phyloP scores from a whole-genome alignment of 192 early-diverging fungal genomes.

The Dissophora ornata region DNA sequence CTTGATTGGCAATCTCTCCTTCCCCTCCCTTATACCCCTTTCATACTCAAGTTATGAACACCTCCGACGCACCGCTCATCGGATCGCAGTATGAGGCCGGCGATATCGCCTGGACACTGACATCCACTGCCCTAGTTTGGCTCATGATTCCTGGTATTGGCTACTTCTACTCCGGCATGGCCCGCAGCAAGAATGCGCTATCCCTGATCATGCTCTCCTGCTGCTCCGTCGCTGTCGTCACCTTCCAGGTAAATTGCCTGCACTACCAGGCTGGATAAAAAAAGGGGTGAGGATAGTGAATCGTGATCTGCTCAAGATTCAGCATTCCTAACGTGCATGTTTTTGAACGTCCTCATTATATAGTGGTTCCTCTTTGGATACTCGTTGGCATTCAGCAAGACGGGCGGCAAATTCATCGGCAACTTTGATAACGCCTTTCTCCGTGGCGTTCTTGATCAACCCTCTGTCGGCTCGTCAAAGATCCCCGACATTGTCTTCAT shows the following conservation, averaged over 20 bases:
- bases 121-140: conserved; percentile 84
- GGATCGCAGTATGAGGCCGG: conserved; percentile 50
- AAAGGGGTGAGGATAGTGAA: too few relatives aligned
- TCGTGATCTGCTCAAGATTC: too few relatives aligned
- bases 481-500: conserved; percentile 85
- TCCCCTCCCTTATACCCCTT: background rate
- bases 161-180: conserved; percentile 96
- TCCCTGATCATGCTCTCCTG: conserved; percentile 88
- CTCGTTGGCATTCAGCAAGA: conserved; percentile 86
- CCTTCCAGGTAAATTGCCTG: conserved; percentile 78
- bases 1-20: background rate
- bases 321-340: too few relatives aligned
- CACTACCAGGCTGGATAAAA: too few relatives aligned
- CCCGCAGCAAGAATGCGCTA: conserved; percentile 93
- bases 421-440: conserved; percentile 83
- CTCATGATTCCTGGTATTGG: conserved; percentile 97
- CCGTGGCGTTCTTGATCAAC: conserved; percentile 56
- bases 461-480: conserved; percentile 67
- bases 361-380: conserved; percentile 94
- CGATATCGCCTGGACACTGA: conserved; percentile 77
- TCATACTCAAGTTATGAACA: conserved; percentile 17
- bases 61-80: conserved; percentile 5
- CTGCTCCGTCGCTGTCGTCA: conserved; percentile 83
- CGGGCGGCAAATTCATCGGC: conserved; percentile 79
- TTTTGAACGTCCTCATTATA: background rate